Evolutionary conservation across 805 yeast species (phyloP), one percentile per base, ranked within the genome.

Genomic region (Kuraishia ogatae): DNA sequence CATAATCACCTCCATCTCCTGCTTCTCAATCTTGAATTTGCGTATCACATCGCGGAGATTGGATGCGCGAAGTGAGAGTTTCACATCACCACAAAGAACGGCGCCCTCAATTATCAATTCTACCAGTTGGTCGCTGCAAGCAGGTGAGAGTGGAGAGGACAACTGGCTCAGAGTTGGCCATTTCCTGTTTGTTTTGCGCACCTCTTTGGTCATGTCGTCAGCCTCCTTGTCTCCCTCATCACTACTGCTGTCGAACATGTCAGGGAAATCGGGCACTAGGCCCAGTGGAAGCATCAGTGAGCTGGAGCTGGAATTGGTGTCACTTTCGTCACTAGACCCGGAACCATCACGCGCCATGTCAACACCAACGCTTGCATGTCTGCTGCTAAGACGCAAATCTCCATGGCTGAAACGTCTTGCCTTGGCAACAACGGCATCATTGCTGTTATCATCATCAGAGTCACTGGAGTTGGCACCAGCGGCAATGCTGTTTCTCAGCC

Each of bases 81-180:
- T 83, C 69, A 83, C 72, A 62, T 87, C 93, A 57, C 83, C 79
- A 0, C 81, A 81, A 49, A 84, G 65, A 0, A 83, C 80, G 0
- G 86, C 83, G 3, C 81, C 71, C 59, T 87, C 89, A 61, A 80
- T 81, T 50, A 87, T 78, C 50, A 82, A 65, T 56, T 83, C 85
- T 48, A 87, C 73, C 5, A 82, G 71, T 50, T 71, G 68, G 57
- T 80, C 84, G 15, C 79, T 72, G 4, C 90, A 84, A 15, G 81
- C 74, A 1, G 81, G 77, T 0, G 86, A 72, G 53, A 75, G 71
- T 1, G 85, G 80, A 0, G 83, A 75, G 0, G 84, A 80, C 55
- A 85, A 63, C 50, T 77, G 79, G 60, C 82, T 88, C 50, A 86
- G 68, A 1, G 87, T 81, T 8, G 83, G 76, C 74, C 73, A 70